Conservation (phyloP, 805 yeast genomes). For the Komagataella phaffii region DNA sequence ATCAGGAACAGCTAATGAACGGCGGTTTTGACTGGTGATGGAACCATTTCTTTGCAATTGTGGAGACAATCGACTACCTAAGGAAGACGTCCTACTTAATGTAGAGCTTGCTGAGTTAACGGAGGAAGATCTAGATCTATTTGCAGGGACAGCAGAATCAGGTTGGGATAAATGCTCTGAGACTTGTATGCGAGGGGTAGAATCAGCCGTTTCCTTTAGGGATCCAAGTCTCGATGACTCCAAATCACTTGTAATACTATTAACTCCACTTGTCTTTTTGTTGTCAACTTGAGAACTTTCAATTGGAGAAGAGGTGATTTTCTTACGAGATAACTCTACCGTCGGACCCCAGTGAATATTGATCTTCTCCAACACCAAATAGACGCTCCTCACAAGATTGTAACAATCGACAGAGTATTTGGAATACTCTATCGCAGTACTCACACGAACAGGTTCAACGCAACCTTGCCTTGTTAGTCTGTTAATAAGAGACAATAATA, state of each 20-base stretch:
- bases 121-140: conserved; percentile 5
- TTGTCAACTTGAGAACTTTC: not conserved
- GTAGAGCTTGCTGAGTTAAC: not conserved
- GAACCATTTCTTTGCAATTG: not conserved
- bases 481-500: conserved; percentile 32
- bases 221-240: not conserved
- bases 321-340: not conserved
- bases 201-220: not conserved
- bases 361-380: conserved; percentile 4
- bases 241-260: not conserved
- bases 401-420: conserved; percentile 28
- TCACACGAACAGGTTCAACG: conserved; percentile 18
- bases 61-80: not conserved
- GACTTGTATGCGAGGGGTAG: not conserved
- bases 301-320: not conserved
- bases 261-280: not conserved
- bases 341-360: conserved; percentile 2
- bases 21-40: not conserved
- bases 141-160: conserved; percentile 6
- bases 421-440: conserved; percentile 23
- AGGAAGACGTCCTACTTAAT: conserved; percentile 1
- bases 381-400: conserved; percentile 7
- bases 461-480: conserved; percentile 30
- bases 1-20: not conserved
- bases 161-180: not conserved